phyloP scores from a whole-genome alignment of 306 rosid species.

The Cucumis sativus region DNA sequence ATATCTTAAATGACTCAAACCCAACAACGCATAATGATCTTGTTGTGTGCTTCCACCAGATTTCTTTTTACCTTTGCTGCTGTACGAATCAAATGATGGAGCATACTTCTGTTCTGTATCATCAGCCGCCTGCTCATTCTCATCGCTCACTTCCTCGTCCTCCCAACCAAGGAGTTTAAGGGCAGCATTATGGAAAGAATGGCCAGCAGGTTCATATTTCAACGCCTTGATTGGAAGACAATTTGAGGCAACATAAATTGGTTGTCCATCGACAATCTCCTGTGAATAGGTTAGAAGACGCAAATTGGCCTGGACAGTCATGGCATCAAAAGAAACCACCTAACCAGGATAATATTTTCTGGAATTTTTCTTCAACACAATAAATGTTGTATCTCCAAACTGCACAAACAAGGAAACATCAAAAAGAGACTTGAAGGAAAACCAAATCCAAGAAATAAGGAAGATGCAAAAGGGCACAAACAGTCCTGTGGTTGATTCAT shows the following conservation, averaged over 20 bases:
- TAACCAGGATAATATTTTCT: not conserved
- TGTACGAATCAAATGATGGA: constrained; percentile 68
- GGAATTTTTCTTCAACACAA: not conserved
- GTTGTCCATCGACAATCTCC: constrained; percentile 78
- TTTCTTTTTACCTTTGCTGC: constrained; percentile 88
- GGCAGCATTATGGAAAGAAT: constrained; percentile 66
- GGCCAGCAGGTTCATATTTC: constrained; percentile 80
- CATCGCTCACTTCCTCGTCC: constrained; percentile 29
- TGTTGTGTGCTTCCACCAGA: constrained; percentile 64
- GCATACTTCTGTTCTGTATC: constrained; percentile 47
- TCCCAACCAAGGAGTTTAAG: constrained; percentile 58
- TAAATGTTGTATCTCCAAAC: not conserved
- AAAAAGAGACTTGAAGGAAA: not conserved
- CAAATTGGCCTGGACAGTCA: constrained; percentile 34
- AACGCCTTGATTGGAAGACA: constrained; percentile 67
- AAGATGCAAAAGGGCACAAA: not conserved
- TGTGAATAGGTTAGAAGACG: constrained; percentile 49
- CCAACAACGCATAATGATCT: constrained; percentile 94
- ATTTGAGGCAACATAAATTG: constrained; percentile 67
- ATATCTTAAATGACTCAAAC: constrained; percentile 79
- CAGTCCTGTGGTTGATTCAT: not conserved
- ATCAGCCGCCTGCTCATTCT: constrained; percentile 29
- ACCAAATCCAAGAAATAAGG: not conserved
- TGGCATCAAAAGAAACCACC: constrained; percentile 13
- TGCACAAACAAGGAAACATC: not conserved